phyloP scores from a whole-genome alignment of 1,284 basidiomycete genomes.

The Marasmius fiardii region DNA sequence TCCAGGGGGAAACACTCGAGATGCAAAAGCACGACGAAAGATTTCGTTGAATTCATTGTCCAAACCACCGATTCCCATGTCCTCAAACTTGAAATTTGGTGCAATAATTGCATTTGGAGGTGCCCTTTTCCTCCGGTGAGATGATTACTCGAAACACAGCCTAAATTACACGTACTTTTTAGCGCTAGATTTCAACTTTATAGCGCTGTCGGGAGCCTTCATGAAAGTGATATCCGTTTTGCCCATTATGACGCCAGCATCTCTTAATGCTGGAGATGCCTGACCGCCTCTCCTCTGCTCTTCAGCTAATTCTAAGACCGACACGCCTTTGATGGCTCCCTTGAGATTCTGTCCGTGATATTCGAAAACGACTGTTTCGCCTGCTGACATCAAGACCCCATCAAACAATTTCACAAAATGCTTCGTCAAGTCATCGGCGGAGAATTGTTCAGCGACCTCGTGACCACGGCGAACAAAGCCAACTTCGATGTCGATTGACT shows the following conservation, averaged over 20 bases:
- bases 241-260: conserved; percentile 82
- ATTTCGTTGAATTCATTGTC: conserved; percentile 96
- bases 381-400: conserved; percentile 67
- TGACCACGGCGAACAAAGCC: conserved; percentile 65
- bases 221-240: conserved; percentile 89
- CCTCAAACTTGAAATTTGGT: conserved; percentile 99
- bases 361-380: conserved; percentile 84
- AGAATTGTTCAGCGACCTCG: conserved; percentile 72
- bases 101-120: conserved; percentile 95
- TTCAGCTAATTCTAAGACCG: conserved; percentile 67
- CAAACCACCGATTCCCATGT: conserved; percentile 99
- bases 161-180: conserved; percentile 64
- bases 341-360: conserved; percentile 88
- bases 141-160: background rate
- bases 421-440: conserved; percentile 81
- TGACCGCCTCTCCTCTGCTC: conserved; percentile 41
- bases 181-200: conserved; percentile 91
- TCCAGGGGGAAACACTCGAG: conserved; percentile 95
- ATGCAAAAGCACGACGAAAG: conserved; percentile 98
- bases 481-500: conserved; percentile 77
- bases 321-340: conserved; percentile 66
- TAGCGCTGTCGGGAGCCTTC: conserved; percentile 77
- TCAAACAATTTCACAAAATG: conserved; percentile 70
- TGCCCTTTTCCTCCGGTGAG: conserved; percentile 44
- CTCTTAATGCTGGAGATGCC: conserved; percentile 24